Evolutionary conservation across 2,329 filamentous ascomycete genomes (phyloP).

Genomic region (Penicillium brasilianum): DNA sequence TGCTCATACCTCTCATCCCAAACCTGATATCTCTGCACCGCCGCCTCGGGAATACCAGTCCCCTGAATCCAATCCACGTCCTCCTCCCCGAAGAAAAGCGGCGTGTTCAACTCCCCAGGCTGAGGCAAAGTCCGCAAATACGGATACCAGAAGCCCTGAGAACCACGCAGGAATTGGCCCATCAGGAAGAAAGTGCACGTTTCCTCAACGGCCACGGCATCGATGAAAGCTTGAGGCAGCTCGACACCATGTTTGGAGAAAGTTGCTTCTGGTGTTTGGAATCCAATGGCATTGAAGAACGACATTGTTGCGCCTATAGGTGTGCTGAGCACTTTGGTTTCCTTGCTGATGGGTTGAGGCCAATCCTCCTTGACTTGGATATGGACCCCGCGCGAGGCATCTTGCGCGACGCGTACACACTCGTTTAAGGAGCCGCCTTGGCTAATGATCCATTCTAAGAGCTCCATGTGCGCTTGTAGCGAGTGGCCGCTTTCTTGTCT

Average conservation of each 20-base stretch:
- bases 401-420: constrained; percentile 40
- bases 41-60: constrained; percentile 41
- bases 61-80: constrained; percentile 59
- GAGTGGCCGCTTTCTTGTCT: constrained; percentile 18
- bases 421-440: constrained; percentile 42
- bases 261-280: constrained; percentile 18
- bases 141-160: constrained; percentile 67
- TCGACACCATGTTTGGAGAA: constrained; percentile 41
- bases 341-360: constrained; percentile 30
- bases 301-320: constrained; percentile 44
- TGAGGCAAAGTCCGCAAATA: constrained; percentile 71
- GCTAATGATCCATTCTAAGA: constrained; percentile 40
- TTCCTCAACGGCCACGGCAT: constrained; percentile 61
- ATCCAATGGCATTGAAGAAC: constrained; percentile 43
- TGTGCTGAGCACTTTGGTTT: constrained; percentile 44
- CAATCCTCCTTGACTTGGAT: constrained; percentile 40
- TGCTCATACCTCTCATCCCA: constrained; percentile 48
- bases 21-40: constrained; percentile 39
- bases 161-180: constrained; percentile 66
- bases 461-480: constrained; percentile 34
- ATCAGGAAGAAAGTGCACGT: constrained; percentile 71
- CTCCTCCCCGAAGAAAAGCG: constrained; percentile 67
- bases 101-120: constrained; percentile 64
- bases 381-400: constrained; percentile 43
- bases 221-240: constrained; percentile 60